Conservation (phyloP, 306 rosid genomes). For the Glycine tomentella region DNA sequence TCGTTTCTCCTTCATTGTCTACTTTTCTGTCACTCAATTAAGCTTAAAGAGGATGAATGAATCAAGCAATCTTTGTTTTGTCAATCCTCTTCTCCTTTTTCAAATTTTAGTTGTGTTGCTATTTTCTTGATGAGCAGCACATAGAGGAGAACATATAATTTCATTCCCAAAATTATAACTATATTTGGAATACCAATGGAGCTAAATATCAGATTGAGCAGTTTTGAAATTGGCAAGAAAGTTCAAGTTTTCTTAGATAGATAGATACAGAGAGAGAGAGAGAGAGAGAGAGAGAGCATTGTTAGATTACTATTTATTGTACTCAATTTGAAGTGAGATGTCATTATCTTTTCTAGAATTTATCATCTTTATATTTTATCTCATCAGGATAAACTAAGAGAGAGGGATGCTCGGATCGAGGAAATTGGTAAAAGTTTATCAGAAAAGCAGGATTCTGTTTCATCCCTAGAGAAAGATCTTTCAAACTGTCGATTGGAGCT, state of each 20-base stretch:
- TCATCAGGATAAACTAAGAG: constrained; percentile 72
- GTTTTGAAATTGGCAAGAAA: background rate
- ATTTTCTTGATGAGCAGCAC: background rate
- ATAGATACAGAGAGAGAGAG: too few species aligned
- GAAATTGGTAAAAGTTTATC: constrained; percentile 61
- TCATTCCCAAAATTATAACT: background rate
- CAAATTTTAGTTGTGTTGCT: background rate
- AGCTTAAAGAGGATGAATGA: background rate
- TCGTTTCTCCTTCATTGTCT: background rate
- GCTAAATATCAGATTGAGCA: background rate
- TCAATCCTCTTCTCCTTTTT: background rate
- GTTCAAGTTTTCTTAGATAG: background rate
- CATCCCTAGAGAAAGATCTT: constrained; percentile 72
- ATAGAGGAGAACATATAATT: background rate
- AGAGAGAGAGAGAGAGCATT: background rate
- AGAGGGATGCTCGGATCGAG: constrained; percentile 68
- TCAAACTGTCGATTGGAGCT: constrained; percentile 70
- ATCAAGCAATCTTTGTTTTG: background rate
- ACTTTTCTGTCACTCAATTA: background rate
- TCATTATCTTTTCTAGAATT: background rate
- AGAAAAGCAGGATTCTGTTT: constrained; percentile 64
- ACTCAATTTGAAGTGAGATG: background rate
- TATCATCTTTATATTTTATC: constrained; percentile 20
- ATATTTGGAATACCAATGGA: background rate
- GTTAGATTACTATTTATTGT: background rate